A percentile compares a stretch with the other conserved stretches of the same genome.
phyloP scores from a whole-genome alignment of 768 basidiomycete genomes.

The Amanita rubescens region DNA sequence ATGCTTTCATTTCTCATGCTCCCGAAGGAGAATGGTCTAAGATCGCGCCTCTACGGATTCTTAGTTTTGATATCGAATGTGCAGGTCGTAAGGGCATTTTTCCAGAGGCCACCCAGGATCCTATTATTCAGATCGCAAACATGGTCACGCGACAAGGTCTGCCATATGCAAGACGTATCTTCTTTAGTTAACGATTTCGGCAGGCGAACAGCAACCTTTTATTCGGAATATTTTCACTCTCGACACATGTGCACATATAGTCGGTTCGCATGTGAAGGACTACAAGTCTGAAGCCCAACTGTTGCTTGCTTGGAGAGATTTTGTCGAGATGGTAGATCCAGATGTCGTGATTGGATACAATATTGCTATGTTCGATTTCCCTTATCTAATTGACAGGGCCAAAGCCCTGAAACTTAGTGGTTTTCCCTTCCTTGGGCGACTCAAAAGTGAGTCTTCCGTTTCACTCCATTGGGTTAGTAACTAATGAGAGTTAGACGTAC shows the following conservation, averaged over 20 bases:
- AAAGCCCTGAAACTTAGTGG: constrained; percentile 62
- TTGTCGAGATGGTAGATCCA: constrained; percentile 85
- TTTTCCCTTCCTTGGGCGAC: constrained; percentile 71
- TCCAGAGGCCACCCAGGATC: constrained; percentile 84
- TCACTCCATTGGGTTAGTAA: too few relatives aligned
- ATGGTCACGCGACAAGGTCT: constrained; percentile 97
- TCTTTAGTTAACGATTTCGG: constrained; percentile 1
- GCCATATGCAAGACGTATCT: background rate
- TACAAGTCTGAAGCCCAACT: constrained; percentile 70
- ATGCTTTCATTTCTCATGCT: constrained; percentile 81
- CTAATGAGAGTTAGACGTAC: constrained; percentile 41
- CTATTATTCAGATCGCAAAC: constrained; percentile 97
- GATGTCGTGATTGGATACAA: constrained; percentile 98
- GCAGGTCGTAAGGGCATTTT: constrained; percentile 97
- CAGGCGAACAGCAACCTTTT: constrained; percentile 90
- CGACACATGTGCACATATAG: constrained; percentile 90
- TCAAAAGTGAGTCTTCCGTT: constrained; percentile 48
- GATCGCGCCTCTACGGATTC: constrained; percentile 86
- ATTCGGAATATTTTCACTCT: constrained; percentile 95
- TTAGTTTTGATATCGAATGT: constrained; percentile 99
- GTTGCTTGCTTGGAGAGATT: constrained; percentile 83
- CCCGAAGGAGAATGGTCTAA: constrained; percentile 91
- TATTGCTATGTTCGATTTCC: constrained; percentile 89
- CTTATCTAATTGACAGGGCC: constrained; percentile 91
- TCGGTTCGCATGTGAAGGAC: constrained; percentile 92